These are phyloP conservation scores for Triticum monococcum DNA, from an alignment of 176 grass and related monocot genomes.

Conservation along the genomic window DNA sequence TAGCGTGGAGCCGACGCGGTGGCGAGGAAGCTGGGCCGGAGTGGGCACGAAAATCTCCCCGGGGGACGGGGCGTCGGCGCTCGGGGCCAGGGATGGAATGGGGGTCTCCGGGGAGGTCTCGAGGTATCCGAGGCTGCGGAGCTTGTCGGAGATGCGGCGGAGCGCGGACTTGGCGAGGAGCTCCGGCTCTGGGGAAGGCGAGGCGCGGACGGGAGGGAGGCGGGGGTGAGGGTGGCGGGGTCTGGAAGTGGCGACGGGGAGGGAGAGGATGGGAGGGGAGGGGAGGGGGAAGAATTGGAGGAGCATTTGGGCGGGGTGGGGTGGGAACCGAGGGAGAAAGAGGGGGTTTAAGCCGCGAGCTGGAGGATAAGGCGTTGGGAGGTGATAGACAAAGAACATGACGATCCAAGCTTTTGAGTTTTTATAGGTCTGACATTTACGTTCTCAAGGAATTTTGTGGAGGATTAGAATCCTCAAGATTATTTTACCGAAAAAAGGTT, in stretches of 20 bases:
- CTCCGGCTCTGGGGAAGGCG: slow-evolving; percentile 30
- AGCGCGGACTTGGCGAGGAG: slow-evolving; percentile 67
- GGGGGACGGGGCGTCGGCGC: slow-evolving; percentile 25
- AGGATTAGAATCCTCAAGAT: too few relatives aligned
- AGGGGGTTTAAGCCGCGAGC: slow-evolving; percentile 21
- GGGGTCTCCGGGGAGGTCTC: slow-evolving; percentile 5
- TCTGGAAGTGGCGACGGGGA: not conserved
- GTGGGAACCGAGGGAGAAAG: slow-evolving; percentile 27
- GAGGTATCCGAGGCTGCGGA: slow-evolving; percentile 74
- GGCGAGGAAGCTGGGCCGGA: slow-evolving; percentile 50
- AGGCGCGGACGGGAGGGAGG: slow-evolving; percentile 20
- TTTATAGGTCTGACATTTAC: too few relatives aligned
- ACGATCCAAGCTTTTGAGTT: not conserved
- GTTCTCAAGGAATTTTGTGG: too few relatives aligned
- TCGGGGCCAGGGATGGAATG: not conserved
- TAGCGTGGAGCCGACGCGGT: slow-evolving; percentile 67
- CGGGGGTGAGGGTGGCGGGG: not conserved
- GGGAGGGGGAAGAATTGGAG: slow-evolving; percentile 38
- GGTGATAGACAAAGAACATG: not conserved
- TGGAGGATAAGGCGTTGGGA: slow-evolving; percentile 35
- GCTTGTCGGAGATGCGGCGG: slow-evolving; percentile 86
- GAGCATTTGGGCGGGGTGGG: slow-evolving; percentile 37
- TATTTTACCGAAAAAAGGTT: too few relatives aligned
- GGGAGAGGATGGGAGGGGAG: slow-evolving; percentile 21
- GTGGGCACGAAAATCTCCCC: slow-evolving; percentile 86